phyloP scores from a whole-genome alignment of 164 flowering plant species.

The Sedum album region DNA sequence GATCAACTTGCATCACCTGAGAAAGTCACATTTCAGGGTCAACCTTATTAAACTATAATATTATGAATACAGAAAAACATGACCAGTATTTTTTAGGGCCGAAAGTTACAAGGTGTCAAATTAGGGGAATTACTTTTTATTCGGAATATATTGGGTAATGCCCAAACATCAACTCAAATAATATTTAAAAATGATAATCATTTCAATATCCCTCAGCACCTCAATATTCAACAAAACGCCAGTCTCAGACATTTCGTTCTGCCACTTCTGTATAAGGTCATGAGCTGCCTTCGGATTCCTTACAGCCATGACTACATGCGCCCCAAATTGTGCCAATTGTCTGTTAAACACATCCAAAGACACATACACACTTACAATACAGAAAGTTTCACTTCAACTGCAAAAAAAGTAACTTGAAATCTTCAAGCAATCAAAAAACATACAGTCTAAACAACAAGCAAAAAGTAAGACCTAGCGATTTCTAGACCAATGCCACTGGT shows the following conservation, averaged over 20 bases:
- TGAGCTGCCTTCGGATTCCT: slow-evolving; percentile 66
- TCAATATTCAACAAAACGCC: slow-evolving; percentile 82
- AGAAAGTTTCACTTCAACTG: background rate
- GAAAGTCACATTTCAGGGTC: slow-evolving; percentile 10
- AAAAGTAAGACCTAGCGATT: slow-evolving; percentile 30
- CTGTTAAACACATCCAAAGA: slow-evolving; percentile 22
- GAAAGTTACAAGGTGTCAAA: too few relatives aligned
- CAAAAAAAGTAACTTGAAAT: too few relatives aligned
- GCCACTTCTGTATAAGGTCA: slow-evolving; percentile 79
- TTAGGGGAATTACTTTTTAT: too few relatives aligned
- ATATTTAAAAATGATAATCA: background rate
- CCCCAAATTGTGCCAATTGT: slow-evolving; percentile 86
- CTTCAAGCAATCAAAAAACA: too few relatives aligned
- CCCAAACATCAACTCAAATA: background rate
- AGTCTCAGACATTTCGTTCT: slow-evolving; percentile 54
- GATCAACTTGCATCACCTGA: slow-evolving; percentile 91
- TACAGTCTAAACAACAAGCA: too few relatives aligned
- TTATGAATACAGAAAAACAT: background rate
- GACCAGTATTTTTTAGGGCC: background rate
- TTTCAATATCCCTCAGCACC: slow-evolving; percentile 28
- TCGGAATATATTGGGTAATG: too few relatives aligned
- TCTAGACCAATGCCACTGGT: slow-evolving; percentile 57
- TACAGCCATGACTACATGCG: slow-evolving; percentile 94
- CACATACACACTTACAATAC: too few relatives aligned
- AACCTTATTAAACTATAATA: background rate